Evolutionary conservation across 495 filamentous ascomycete genomes (phyloP), one percentile per base, ranked within the genome.

Genomic region (Aspergillus heteromorphus): DNA sequence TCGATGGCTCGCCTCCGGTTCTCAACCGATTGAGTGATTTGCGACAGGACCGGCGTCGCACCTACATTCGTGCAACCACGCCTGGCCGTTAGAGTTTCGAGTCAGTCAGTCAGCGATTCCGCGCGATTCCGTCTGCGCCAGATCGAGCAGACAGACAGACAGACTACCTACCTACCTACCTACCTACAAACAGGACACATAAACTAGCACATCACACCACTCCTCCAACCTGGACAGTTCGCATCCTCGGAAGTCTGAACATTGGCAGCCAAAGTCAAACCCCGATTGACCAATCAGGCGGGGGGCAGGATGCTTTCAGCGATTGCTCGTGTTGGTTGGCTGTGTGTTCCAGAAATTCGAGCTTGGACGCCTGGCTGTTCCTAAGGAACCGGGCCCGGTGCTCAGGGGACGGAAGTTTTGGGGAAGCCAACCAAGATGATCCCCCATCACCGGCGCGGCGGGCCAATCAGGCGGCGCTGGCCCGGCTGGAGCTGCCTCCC

Each of bases 331-430:
- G 54, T 41, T 38, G 57, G 31, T 51, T 18, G 36, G 30, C 13
- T 25, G 25, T 52, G 11, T 17, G 20, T 52, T 55, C 57, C 50
- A 52, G 52, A 55, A 59, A 52, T 21, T 51, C 23, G 48, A 57
- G 54, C 48, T 13, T 13, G 13, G 40, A 36, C 27, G 19, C 13
- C 4, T 48, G 5, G 30, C 17, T 21, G 40, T 16, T 51, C 23
- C 23, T 27, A 27, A 27, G 42, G 51, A 29, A 53, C 30, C 30
- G 47, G 40, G 20, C 45, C 53, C 53, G 23, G 45, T 21, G 17
- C 45, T 57, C 55, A 58, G 55, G 55, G 48, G 56, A 43, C 49
- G 50, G 31, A 58, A 53, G 45, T 42, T 48, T 51, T 52, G 57
- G 48, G 51, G 48, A 53, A 45, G 25, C 55, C 49, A 52, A 21